Conservation (phyloP, 2,329 filamentous ascomycete genomes). For the Xylariaceae sp. region DNA sequence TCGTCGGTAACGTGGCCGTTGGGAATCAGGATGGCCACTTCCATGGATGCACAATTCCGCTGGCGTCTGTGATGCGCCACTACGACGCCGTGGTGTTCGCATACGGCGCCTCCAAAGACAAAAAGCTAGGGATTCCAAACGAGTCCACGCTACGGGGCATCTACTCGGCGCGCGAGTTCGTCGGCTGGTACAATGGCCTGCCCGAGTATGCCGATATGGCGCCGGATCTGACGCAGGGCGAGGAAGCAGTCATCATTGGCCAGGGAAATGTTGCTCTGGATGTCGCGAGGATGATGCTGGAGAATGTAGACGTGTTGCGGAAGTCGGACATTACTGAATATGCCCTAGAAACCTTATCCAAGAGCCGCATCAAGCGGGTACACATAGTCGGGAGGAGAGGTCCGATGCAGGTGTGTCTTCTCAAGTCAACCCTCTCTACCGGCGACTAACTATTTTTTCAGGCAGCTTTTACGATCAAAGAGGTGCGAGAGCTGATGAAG, state of each 20-base stretch:
- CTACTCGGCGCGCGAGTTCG: conserved; percentile 89
- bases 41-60: conserved; percentile 62
- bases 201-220: conserved; percentile 77
- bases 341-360: conserved; percentile 75
- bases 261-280: conserved; percentile 97
- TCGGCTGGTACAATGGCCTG: conserved; percentile 97
- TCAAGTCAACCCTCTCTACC: too few species aligned
- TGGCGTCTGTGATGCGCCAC: conserved; percentile 74
- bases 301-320: conserved; percentile 73
- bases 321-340: conserved; percentile 90
- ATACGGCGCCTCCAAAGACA: conserved; percentile 89
- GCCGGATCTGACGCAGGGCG: conserved; percentile 76
- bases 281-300: conserved; percentile 85
- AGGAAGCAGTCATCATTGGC: conserved; percentile 87
- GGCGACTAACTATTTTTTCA: conserved; percentile 44
- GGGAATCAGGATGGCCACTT: conserved; percentile 58
- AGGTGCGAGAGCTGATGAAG: conserved; percentile 85
- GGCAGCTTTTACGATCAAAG: conserved; percentile 95
- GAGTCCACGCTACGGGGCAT: conserved; percentile 76
- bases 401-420: conserved; percentile 74
- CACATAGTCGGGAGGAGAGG: conserved; percentile 89
- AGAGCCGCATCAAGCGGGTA: conserved; percentile 78
- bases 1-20: conserved; percentile 87
- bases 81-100: conserved; percentile 94
- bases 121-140: conserved; percentile 77